phyloP scores from a whole-genome alignment of 2,329 filamentous ascomycete genomes.

The Lithohypha guttulata region DNA sequence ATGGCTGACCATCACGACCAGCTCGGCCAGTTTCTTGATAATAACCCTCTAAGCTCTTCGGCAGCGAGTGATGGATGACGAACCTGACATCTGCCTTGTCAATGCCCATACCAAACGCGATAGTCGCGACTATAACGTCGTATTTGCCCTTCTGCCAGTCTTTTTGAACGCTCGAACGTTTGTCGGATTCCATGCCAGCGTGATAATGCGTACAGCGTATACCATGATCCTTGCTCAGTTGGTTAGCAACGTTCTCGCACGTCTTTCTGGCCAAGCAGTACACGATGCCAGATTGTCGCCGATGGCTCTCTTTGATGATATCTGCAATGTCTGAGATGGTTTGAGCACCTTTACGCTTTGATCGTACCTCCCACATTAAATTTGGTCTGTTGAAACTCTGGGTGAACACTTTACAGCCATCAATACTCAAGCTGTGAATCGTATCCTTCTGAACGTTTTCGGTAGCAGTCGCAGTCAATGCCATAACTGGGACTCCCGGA shows the following conservation, averaged over 20 bases:
- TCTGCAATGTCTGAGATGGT: constrained; percentile 43
- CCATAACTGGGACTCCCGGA: constrained; percentile 77
- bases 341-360: constrained; percentile 53
- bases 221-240: constrained; percentile 48
- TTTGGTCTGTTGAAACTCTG: constrained; percentile 98
- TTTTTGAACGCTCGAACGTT: constrained; percentile 62
- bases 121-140: constrained; percentile 92
- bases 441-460: constrained; percentile 86
- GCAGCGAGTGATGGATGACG: constrained; percentile 84
- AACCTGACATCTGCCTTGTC: constrained; percentile 95
- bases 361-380: constrained; percentile 71
- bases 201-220: constrained; percentile 81
- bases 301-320: constrained; percentile 59
- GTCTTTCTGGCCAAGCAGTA: constrained; percentile 81
- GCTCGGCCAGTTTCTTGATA: constrained; percentile 97
- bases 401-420: constrained; percentile 64
- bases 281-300: constrained; percentile 71
- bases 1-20: constrained; percentile 76
- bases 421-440: constrained; percentile 79
- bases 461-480: constrained; percentile 89
- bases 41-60: constrained; percentile 93
- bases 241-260: constrained; percentile 67
- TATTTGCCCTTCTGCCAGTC: constrained; percentile 70
- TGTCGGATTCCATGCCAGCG: constrained; percentile 58
- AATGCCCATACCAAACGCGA: constrained; percentile 99